Percentiles rank a stretch among this genome's conserved stretches.
These are phyloP conservation scores for Magnusiomyces suaveolens DNA, from an alignment of 1,139 yeast species.

Conservation along the genomic window DNA sequence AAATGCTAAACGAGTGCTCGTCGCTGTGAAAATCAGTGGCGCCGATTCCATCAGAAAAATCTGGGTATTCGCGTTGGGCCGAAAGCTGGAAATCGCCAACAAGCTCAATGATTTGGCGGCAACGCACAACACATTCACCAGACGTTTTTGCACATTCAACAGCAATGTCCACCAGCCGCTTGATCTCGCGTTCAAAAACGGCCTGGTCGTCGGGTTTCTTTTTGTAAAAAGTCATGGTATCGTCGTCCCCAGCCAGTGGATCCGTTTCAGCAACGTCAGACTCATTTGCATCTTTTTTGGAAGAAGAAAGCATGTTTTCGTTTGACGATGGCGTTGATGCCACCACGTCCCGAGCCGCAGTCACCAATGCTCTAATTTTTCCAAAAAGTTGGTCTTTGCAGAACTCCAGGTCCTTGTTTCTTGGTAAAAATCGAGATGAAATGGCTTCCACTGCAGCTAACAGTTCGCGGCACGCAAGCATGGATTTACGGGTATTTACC, in stretches of 20 bases:
- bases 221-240: not conserved
- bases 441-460: constrained; percentile 33
- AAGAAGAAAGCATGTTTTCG: not conserved
- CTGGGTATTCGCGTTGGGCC: constrained; percentile 59
- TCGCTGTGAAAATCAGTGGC: constrained; percentile 10
- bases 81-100: constrained; percentile 69
- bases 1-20: too few species aligned
- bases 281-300: constrained; percentile 6
- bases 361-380: constrained; percentile 29
- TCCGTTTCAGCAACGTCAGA: constrained; percentile 12
- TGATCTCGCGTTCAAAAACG: constrained; percentile 4
- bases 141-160: constrained; percentile 32
- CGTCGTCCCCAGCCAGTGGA: constrained; percentile 5
- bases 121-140: constrained; percentile 37
- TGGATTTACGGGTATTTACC: constrained; percentile 33
- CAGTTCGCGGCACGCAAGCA: constrained; percentile 36
- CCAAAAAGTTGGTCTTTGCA: constrained; percentile 32
- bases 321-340: constrained; percentile 11
- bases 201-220: not conserved
- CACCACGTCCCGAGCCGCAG: constrained; percentile 20
- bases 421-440: constrained; percentile 24
- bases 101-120: constrained; percentile 41
- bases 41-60: constrained; percentile 58
- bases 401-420: constrained; percentile 29
- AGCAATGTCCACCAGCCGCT: constrained; percentile 20